Evolutionary conservation across 306 rosid genomes (phyloP).

Genomic region (Rosa multiflora): DNA sequence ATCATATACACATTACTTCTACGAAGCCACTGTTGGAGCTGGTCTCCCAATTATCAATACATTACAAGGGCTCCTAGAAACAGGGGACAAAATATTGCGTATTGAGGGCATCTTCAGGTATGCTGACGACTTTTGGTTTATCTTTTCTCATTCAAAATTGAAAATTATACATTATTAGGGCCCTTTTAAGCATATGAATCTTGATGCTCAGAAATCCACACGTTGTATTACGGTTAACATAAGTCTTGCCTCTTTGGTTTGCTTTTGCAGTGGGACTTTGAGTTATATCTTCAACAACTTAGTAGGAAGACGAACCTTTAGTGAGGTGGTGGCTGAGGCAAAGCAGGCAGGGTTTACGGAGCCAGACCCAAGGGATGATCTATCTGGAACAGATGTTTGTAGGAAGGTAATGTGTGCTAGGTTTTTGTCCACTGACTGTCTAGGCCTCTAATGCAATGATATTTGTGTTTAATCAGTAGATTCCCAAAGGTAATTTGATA

Average conservation of each 20-base stretch:
- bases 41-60: constrained; percentile 98
- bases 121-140: constrained; percentile 9
- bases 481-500: not conserved
- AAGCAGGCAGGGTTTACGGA: constrained; percentile 95
- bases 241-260: constrained; percentile 23
- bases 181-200: not conserved
- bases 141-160: not conserved
- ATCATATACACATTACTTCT: constrained; percentile 96
- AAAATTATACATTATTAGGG: not conserved
- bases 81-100: constrained; percentile 92
- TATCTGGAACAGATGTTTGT: constrained; percentile 95
- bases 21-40: constrained; percentile 98
- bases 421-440: not conserved
- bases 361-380: constrained; percentile 98
- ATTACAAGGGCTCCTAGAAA: constrained; percentile 89
- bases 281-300: constrained; percentile 96
- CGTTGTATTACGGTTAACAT: not conserved
- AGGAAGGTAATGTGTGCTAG: constrained; percentile 63
- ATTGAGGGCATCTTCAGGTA: constrained; percentile 99
- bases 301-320: constrained; percentile 58
- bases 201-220: not conserved
- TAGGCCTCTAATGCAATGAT: not conserved
- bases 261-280: constrained; percentile 90
- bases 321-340: constrained; percentile 93
- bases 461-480: not conserved